Conservation (phyloP, 495 filamentous ascomycete species). For the Aspergillus homomorphus region DNA sequence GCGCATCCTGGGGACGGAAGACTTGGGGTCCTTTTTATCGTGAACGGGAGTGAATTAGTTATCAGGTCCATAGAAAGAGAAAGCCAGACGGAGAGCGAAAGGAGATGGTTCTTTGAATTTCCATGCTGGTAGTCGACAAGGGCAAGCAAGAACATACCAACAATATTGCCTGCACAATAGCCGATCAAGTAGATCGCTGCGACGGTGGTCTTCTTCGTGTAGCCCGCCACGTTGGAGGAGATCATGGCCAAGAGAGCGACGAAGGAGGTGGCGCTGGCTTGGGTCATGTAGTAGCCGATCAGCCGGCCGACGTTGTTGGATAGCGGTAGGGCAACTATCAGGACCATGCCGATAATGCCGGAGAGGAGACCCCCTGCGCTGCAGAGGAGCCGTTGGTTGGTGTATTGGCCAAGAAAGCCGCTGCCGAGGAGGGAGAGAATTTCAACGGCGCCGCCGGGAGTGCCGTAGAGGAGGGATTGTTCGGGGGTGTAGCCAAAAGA, state of each 20-base stretch:
- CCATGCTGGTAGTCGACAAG: no score
- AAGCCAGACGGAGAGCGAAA: constrained; percentile 8
- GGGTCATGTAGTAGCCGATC: constrained; percentile 63
- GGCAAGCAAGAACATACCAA: constrained; percentile 34
- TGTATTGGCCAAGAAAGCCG: constrained; percentile 59
- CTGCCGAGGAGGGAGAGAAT: constrained; percentile 56
- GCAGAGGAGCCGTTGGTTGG: constrained; percentile 52
- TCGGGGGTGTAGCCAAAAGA: constrained; percentile 52
- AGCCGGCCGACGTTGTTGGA: constrained; percentile 57
- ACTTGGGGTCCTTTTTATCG: constrained; percentile 47
- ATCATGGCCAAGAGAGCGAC: constrained; percentile 51
- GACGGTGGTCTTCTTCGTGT: constrained; percentile 73
- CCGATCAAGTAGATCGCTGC: constrained; percentile 67
- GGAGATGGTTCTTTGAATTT: no score
- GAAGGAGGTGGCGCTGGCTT: constrained; percentile 52
- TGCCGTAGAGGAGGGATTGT: constrained; percentile 62
- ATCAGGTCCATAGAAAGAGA: constrained; percentile 7
- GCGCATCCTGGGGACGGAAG: constrained; percentile 57
- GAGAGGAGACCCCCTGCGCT: constrained; percentile 38
- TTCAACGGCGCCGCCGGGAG: constrained; percentile 64
- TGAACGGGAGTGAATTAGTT: background rate
- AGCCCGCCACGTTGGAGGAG: constrained; percentile 65
- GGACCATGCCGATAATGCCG: constrained; percentile 53
- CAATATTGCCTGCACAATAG: constrained; percentile 61
- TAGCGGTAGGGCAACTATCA: constrained; percentile 63